A percentile compares a stretch with the other conserved stretches of the same genome.
phyloP scores from a whole-genome alignment of 1,139 yeast genomes.

The Casaregolazyma suthepensis region DNA sequence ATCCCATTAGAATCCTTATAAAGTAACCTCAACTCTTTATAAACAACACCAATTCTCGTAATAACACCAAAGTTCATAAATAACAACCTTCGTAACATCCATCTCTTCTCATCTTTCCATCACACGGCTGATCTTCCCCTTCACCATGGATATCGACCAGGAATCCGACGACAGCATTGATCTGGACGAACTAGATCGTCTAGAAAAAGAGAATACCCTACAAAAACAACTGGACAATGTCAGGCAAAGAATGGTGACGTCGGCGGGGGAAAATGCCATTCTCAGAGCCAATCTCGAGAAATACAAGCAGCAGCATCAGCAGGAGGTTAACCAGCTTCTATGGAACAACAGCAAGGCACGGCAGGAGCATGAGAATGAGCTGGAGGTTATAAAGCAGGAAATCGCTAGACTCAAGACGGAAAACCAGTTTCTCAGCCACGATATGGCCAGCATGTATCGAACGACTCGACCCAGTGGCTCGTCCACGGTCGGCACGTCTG shows the following conservation, averaged over 20 bases:
- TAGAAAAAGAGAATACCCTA: slow-evolving; percentile 8
- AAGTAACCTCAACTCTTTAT: too few species aligned
- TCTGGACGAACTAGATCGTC: slow-evolving; percentile 17
- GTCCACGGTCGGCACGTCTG: neutral
- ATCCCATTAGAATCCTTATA: too few species aligned
- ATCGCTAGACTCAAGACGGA: slow-evolving; percentile 63
- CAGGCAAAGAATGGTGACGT: slow-evolving; percentile 14
- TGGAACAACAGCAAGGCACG: slow-evolving; percentile 33
- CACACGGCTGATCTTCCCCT: neutral
- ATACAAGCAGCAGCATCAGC: slow-evolving; percentile 40
- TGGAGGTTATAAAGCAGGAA: slow-evolving; percentile 39
- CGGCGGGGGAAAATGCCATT: slow-evolving; percentile 66
- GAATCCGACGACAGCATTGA: slow-evolving; percentile 25
- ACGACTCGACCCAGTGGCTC: neutral
- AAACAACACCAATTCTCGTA: neutral
- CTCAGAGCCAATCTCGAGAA: slow-evolving; percentile 57
- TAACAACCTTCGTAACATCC: neutral
- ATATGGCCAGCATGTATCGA: slow-evolving; percentile 26
- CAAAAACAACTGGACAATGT: slow-evolving; percentile 7
- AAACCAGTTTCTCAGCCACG: slow-evolving; percentile 53
- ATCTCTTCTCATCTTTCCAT: neutral
- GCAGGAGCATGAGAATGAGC: slow-evolving; percentile 38
- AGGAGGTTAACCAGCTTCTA: slow-evolving; percentile 41
- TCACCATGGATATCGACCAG: slow-evolving; percentile 25
- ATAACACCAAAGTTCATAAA: neutral